Evolutionary conservation across 148 eudicot genomes (phyloP), one percentile per base, ranked within the genome.

Genomic region (Vaccinium myrtillus): DNA sequence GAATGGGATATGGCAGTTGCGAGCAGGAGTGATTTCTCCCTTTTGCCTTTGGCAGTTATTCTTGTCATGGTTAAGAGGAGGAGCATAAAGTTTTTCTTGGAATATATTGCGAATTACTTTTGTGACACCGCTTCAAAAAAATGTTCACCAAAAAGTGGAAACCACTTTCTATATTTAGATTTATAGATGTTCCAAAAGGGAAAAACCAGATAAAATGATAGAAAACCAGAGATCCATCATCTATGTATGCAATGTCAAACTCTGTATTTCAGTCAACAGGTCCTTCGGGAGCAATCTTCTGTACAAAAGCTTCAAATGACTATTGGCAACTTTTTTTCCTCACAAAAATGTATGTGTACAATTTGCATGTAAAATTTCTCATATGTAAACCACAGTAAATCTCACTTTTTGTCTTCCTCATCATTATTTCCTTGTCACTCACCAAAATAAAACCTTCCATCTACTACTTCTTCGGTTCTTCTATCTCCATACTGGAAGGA

Each of bases 401-500:
- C 78, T 46, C 27, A 6, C n/a, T 30, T 6, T 14, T 23, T 50
- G 12, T 50, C 13, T 23, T n/a, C 6, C 10, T 46, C 48, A 19
- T 76, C 5, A 21, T 49, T 76, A 2, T 48, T 6, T 48, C 78
- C 49, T 46, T 21, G 21, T 54, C 85, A 27, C 75, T 77, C 27
- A 0, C 27, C 70, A 63, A 15, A 83, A 55, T 14, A 73, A 15
- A 63, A 81, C 58, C 83, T 19, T 65, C 76, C 25, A 9, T 25
- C 75, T 8, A 19, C 51, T 83, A 23, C 76, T 59, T 23, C 30
- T 18, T 56, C 12, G 21, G 54, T 43, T 80, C 86, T 67, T 80
- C 86, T 73, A 80, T 85, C 74, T 75, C 87, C 83, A 81, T 80
- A 27, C 32, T 85, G 30, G 80, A 74, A 74, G 56, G 87, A 69